Evolutionary conservation across 2,329 filamentous ascomycete species (phyloP).

Genomic region (Colletotrichum abscissum): DNA sequence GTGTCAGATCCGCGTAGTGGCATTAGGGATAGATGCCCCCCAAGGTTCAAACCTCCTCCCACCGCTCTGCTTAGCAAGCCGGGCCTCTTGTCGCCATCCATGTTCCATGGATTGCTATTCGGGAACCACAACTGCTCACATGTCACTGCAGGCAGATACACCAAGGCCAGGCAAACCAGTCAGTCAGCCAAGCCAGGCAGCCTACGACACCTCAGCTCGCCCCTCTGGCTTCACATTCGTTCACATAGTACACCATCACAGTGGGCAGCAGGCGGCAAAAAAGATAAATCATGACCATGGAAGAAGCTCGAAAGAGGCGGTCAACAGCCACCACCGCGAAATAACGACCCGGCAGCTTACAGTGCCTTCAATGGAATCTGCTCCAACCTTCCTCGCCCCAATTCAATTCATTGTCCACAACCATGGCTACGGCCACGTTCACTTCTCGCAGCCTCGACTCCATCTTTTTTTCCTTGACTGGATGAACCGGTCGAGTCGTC

Average conservation of each 20-base stretch:
- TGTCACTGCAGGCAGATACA: slow-evolving; percentile 27
- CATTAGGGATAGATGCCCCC: background rate
- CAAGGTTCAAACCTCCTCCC: background rate
- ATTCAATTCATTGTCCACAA: background rate
- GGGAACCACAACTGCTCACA: slow-evolving; percentile 34
- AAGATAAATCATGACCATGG: background rate
- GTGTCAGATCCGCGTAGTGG: slow-evolving; percentile 26
- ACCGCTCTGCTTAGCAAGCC: slow-evolving; percentile 30
- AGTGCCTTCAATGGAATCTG: slow-evolving; percentile 17
- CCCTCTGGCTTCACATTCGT: background rate
- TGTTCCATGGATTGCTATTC: slow-evolving; percentile 2
- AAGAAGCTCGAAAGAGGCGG: slow-evolving; percentile 29
- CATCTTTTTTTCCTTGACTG: background rate
- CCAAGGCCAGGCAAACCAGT: slow-evolving; percentile 1
- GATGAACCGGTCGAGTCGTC: slow-evolving; percentile 20
- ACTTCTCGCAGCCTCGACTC: background rate
- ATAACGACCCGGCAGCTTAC: background rate
- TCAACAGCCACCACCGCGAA: slow-evolving; percentile 3
- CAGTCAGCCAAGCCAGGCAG: background rate
- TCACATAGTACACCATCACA: background rate
- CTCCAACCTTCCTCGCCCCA: slow-evolving; percentile 19
- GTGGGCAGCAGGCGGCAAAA: slow-evolving; percentile 1
- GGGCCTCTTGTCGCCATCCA: slow-evolving; percentile 3
- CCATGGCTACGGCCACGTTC: background rate
- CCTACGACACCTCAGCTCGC: slow-evolving; percentile 25